Base-by-base conservation (phyloP, 495 filamentous ascomycete species). In the Penicillium paradoxum region DNA sequence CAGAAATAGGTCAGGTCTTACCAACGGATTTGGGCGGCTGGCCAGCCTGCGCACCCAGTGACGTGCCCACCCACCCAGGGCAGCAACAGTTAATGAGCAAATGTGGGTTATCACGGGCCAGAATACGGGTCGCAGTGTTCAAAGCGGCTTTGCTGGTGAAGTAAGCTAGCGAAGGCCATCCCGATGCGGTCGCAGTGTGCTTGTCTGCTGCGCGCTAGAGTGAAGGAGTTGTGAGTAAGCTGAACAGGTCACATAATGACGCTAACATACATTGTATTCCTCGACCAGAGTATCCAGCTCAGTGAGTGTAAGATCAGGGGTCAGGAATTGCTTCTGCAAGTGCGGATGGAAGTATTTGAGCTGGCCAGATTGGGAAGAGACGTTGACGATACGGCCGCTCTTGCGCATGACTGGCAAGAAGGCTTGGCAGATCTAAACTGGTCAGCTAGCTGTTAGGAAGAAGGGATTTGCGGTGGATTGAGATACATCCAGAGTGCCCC, bases 1-100 rank as follows among this genome's bases (percentile, higher is more conserved):
- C 14, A 18, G 34, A 25, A 6, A 15, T 1, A 25, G 9, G 6
- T 6, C 19, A 19, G 13, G 5, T 24, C 45, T 15, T 36, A 48
- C 45, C 45, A 25, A 37, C 19, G 37, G 45, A 37, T 6, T 48
- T 48, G 19, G 45, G 45, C 13, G 45, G 45, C 45, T 37, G 45
- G n/a, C 45, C 45, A 6, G 45, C 45, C 32, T 48, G 45, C 7
- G 32, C 32, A 38, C 45, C 45, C 13, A 48, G 6, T 6, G 32
- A 14, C 40, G 60, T 65, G 6, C 51, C 33, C 11, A 68, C 55
- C 65, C 68, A 71, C n/a, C 67, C 67, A 24, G 65, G 67, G 59
- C 67, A 71, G 39, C 68, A 68, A n/a, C 51, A 49, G 45, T 70
- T 68, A 25, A 68, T 54, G 4, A 51, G 39, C 24, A 70, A 15